Conservation (phyloP, 306 rosid species). For the Trifolium dubium region DNA sequence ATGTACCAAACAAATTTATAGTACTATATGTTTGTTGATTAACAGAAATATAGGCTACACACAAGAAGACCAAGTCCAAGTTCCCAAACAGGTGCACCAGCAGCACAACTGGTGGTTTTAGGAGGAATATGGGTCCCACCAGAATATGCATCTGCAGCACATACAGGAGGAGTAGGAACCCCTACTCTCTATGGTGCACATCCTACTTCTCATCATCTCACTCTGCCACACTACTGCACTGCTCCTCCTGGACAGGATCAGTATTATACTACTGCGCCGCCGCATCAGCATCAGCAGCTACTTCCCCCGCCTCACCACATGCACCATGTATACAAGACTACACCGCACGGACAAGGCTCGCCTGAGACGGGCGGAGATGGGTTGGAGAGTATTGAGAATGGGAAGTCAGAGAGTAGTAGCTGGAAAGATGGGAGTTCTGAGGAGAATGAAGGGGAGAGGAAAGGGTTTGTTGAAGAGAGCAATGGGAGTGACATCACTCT, state of each 20-base stretch:
- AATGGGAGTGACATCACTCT: slow-evolving; percentile 85
- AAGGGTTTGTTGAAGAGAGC: slow-evolving; percentile 69
- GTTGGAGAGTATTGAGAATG: slow-evolving; percentile 94
- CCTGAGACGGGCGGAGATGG: slow-evolving; percentile 65
- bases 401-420: slow-evolving; percentile 94
- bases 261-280: slow-evolving; percentile 57
- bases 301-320: slow-evolving; percentile 52
- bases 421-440: slow-evolving; percentile 95
- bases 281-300: slow-evolving; percentile 37
- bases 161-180: slow-evolving; percentile 47
- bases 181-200: slow-evolving; percentile 72
- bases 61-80: slow-evolving; percentile 93
- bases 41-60: slow-evolving; percentile 96
- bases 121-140: slow-evolving; percentile 98
- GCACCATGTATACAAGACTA: slow-evolving; percentile 70
- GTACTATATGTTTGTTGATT: background rate
- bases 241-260: slow-evolving; percentile 69
- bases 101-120: slow-evolving; percentile 81
- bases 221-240: slow-evolving; percentile 68
- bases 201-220: slow-evolving; percentile 60
- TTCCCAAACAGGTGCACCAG: slow-evolving; percentile 76
- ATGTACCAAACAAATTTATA: too few relatives aligned
- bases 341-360: slow-evolving; percentile 59
- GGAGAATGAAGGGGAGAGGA: slow-evolving; percentile 59
- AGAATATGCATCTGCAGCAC: slow-evolving; percentile 71